These are phyloP conservation scores for Clavaria fumosa DNA, from an alignment of 768 basidiomycete species.

Conservation along the genomic window DNA sequence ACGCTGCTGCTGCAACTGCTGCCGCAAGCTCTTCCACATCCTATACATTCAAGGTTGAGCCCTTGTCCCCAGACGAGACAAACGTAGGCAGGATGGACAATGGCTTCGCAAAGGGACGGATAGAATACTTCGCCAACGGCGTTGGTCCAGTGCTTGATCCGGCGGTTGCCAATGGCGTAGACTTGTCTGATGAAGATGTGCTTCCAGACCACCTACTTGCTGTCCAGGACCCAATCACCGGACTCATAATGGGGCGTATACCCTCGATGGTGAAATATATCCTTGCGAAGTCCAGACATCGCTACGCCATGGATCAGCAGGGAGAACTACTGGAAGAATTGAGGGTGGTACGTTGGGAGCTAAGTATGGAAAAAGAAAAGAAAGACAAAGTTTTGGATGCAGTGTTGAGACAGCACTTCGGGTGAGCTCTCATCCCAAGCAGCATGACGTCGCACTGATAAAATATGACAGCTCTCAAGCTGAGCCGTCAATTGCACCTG, in stretches of 20 bases:
- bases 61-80: conserved; percentile 28
- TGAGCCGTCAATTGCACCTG: not conserved
- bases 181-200: conserved; percentile 19
- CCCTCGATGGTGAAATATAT: conserved; percentile 57
- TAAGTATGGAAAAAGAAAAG: conserved; percentile 34
- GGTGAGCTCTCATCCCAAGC: conserved; percentile 23
- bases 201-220: conserved; percentile 39
- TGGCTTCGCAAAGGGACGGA: not conserved
- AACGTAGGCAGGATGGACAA: conserved; percentile 12
- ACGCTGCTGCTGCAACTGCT: conserved; percentile 13
- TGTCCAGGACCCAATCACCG: conserved; percentile 39
- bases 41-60: conserved; percentile 52
- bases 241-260: conserved; percentile 53
- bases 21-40: conserved; percentile 22
- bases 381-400: conserved; percentile 51
- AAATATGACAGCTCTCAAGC: not conserved
- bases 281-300: conserved; percentile 63
- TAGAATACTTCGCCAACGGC: conserved; percentile 6
- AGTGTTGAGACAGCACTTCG: conserved; percentile 33
- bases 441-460: conserved; percentile 7
- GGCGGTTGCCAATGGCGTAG: not conserved
- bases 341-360: conserved; percentile 34
- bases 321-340: conserved; percentile 52
- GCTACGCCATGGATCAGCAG: conserved; percentile 53
- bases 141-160: not conserved